A percentile compares a stretch with the other conserved stretches of the same genome.
Evolutionary conservation across 495 filamentous ascomycete species (phyloP).

Genomic region (Barbatosphaeria neglecta): DNA sequence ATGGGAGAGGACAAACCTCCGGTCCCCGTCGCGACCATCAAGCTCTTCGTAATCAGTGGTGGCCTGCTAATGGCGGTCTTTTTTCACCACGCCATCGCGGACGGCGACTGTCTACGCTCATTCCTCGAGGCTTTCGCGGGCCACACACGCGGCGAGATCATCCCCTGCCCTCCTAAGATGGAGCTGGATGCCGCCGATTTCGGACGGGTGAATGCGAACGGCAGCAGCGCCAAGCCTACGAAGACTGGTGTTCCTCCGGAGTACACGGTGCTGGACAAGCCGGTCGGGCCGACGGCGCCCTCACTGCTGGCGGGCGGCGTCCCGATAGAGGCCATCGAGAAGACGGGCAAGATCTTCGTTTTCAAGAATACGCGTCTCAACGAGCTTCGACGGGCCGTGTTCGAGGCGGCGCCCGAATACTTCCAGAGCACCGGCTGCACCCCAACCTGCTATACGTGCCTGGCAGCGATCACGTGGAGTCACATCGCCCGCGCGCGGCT

Average conservation of each 20-base stretch:
- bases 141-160: slow-evolving; percentile 10
- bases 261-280: slow-evolving; percentile 15
- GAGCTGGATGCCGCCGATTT: background rate
- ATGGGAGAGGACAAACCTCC: slow-evolving; percentile 6
- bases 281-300: slow-evolving; percentile 18
- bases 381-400: slow-evolving; percentile 13
- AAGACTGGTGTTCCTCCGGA: slow-evolving; percentile 7
- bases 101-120: slow-evolving; percentile 35
- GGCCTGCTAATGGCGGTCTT: slow-evolving; percentile 21
- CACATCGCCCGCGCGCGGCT: slow-evolving; percentile 17
- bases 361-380: slow-evolving; percentile 14
- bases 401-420: too few species aligned
- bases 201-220: background rate
- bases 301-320: slow-evolving; percentile 8
- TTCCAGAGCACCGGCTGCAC: background rate
- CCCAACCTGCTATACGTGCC: slow-evolving; percentile 19
- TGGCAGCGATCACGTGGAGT: slow-evolving; percentile 17
- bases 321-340: slow-evolving; percentile 9
- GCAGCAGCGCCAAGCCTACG: too few species aligned
- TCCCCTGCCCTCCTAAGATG: background rate
- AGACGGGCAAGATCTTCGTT: slow-evolving; percentile 22
- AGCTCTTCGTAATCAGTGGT: slow-evolving; percentile 16
- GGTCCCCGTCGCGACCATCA: slow-evolving; percentile 19
- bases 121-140: slow-evolving; percentile 35
- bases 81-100: slow-evolving; percentile 21